Evolutionary conservation across 345 rosid genomes (phyloP).

Genomic region (Hypericum androsaemum): DNA sequence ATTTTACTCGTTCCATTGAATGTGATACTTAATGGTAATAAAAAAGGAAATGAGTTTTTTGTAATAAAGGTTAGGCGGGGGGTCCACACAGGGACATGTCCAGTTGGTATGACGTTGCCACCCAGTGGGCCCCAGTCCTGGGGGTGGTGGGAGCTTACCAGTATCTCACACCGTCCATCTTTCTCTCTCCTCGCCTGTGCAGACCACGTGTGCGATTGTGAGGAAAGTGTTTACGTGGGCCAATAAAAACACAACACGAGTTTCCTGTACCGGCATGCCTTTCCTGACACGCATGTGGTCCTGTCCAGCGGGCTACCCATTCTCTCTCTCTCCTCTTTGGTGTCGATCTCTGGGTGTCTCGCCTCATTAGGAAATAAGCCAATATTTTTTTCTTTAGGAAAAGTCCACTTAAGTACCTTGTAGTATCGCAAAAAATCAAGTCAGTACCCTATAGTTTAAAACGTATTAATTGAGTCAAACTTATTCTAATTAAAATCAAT

Average conservation of each 20-base stretch:
- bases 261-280: slow-evolving; percentile 21
- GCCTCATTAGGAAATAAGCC: too few relatives aligned
- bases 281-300: slow-evolving; percentile 81
- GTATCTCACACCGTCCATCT: slow-evolving; percentile 44
- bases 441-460: too few relatives aligned
- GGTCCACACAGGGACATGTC: slow-evolving; percentile 12
- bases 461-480: too few relatives aligned
- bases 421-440: too few relatives aligned
- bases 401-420: too few relatives aligned
- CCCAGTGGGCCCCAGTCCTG: slow-evolving; percentile 22
- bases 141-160: slow-evolving; percentile 9
- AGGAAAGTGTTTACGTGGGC: slow-evolving; percentile 35
- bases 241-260: slow-evolving; percentile 31
- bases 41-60: too few relatives aligned
- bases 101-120: slow-evolving; percentile 59
- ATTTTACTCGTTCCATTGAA: too few relatives aligned
- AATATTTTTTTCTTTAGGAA: background rate
- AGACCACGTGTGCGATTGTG: slow-evolving; percentile 32
- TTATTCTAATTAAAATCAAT: too few relatives aligned
- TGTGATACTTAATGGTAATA: too few relatives aligned
- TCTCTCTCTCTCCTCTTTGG: background rate
- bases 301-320: slow-evolving; percentile 6
- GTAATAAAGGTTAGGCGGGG: too few relatives aligned
- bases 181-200: background rate
- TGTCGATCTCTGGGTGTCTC: background rate